Base-by-base conservation (phyloP, 768 basidiomycete genomes). In the Suillus decipiens region DNA sequence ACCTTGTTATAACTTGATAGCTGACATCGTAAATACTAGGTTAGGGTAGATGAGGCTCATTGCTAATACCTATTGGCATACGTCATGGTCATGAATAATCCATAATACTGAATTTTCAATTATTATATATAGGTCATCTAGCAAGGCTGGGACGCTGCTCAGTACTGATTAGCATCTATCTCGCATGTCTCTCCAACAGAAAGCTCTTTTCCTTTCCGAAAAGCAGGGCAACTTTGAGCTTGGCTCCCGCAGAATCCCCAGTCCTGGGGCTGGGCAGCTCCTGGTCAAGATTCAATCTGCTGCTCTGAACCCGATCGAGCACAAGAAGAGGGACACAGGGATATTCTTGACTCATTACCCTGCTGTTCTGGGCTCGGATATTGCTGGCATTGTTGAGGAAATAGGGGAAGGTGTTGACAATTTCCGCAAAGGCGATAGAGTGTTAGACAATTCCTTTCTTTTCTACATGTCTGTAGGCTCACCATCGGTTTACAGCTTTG, bases 261-360 rank as follows among this genome's bases (percentile, higher is more conserved):
- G 65, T 45, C 81, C 81, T 0, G 75, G 76, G 0, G 65, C 69
- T 7, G 77, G 77, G 8, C 74, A 84, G 64, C 62, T 84, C 10
- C 72, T 84, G 55, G 73, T 84, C 62, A 78, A 79, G 64, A 59
- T 82, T 51, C 67, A 77, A 43, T 66, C 80, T 0, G 67, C 72
- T 4, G 80, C 75, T 1, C 74, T 86, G 14, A 84, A 86, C 67
- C 85, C 84, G 5, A 65, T 79, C 41, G 82, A 79, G 69, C 84
- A 79, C 15, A 75, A 75, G 68, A 72, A 78, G n/a, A 76, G 73
- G 48, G 61, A 69, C 56, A 67, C 66, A 53, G 79, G 76, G 11
- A 28, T 66, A 0, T 71, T 78, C 56, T 59, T 77, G 19, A 67
- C 76, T 3, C 59, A 70, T 5, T 83, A 66, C 63, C 82, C 79